phyloP scores from a whole-genome alignment of 257 asterid genomes.

The Gentiana macrophylla region DNA sequence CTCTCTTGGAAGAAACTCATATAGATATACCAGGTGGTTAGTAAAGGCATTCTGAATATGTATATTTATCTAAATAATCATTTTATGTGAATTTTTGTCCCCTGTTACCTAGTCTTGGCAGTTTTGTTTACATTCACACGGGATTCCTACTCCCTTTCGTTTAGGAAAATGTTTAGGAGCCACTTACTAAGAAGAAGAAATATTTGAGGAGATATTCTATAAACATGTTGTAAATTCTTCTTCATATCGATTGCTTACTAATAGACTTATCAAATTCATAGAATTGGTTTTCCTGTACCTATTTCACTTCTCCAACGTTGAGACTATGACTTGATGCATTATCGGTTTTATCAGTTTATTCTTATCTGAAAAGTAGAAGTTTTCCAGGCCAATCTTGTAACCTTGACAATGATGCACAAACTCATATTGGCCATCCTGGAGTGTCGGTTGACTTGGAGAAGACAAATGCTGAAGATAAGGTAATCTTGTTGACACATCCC shows the following conservation, averaged over 20 bases:
- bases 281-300: not conserved
- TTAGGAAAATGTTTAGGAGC: no score
- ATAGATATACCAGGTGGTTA: slow-evolving; percentile 39
- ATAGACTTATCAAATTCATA: not conserved
- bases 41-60: not conserved
- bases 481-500: slow-evolving; percentile 15
- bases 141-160: no score
- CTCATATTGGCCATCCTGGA: slow-evolving; percentile 13
- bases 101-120: not conserved
- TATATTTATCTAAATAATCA: not conserved
- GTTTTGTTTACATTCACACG: no score
- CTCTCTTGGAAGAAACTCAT: slow-evolving; percentile 18
- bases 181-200: no score
- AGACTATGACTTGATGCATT: not conserved
- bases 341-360: not conserved
- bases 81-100: not conserved
- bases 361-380: slow-evolving; percentile 2
- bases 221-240: not conserved
- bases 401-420: slow-evolving; percentile 15
- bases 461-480: slow-evolving; percentile 37
- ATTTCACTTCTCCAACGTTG: not conserved
- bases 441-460: slow-evolving; percentile 21
- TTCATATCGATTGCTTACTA: not conserved
- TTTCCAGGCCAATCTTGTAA: slow-evolving; percentile 28
- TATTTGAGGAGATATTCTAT: no score